phyloP scores from a whole-genome alignment of 768 basidiomycete genomes.

The Rhodotorula diobovata region DNA sequence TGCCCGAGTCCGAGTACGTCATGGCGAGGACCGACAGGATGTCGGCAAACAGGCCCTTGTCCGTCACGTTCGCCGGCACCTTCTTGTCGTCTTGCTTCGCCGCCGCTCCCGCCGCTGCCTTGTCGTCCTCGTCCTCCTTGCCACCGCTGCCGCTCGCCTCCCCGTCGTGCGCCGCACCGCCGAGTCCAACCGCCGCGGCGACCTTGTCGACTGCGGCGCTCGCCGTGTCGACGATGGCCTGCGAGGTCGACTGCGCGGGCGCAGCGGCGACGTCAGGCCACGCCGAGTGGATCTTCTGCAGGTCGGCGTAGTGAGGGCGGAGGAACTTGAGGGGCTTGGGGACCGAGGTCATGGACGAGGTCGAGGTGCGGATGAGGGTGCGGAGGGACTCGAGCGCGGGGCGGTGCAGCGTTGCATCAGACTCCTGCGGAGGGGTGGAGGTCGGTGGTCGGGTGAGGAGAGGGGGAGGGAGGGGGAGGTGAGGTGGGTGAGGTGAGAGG shows the following conservation, averaged over 20 bases:
- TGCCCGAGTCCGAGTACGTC: slow-evolving; percentile 98
- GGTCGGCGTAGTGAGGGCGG: slow-evolving; percentile 82
- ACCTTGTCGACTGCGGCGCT: slow-evolving; percentile 62
- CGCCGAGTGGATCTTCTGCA: slow-evolving; percentile 75
- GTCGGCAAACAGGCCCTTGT: slow-evolving; percentile 85
- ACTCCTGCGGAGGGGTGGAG: slow-evolving; percentile 59
- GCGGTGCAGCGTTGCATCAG: slow-evolving; percentile 73
- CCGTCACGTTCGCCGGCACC: slow-evolving; percentile 8
- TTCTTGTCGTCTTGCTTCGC: not conserved
- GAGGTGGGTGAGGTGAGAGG: not conserved
- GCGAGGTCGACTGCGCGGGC: slow-evolving; percentile 61
- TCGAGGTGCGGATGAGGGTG: slow-evolving; percentile 89
- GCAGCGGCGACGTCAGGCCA: slow-evolving; percentile 67
- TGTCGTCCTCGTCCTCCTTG: not conserved
- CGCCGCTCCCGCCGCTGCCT: not conserved
- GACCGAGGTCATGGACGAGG: slow-evolving; percentile 97
- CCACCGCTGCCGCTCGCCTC: no score
- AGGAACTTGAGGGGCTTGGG: slow-evolving; percentile 98
- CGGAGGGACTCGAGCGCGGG: slow-evolving; percentile 90
- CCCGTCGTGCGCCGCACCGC: not conserved
- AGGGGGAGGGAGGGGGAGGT: not conserved
- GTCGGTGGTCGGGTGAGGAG: not conserved
- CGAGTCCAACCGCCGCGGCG: slow-evolving; percentile 24
- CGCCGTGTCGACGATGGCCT: slow-evolving; percentile 45
- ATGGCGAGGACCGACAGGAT: slow-evolving; percentile 97